Conservation (phyloP, 2,329 filamentous ascomycete genomes). For the Fusarium sp. region DNA sequence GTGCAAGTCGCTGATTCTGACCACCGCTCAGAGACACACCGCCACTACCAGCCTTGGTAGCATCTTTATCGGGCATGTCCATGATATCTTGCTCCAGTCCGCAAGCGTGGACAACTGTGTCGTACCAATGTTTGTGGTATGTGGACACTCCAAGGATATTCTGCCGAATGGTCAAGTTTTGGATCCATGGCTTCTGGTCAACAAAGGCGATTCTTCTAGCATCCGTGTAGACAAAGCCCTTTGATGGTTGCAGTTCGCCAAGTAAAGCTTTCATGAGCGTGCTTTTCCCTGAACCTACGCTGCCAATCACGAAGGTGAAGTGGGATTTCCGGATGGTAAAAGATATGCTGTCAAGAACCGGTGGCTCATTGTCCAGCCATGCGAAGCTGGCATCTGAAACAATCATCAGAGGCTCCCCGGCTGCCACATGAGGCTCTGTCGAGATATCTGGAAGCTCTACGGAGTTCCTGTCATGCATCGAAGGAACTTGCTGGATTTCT, state of each 20-base stretch:
- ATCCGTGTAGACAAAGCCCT: slow-evolving; percentile 14
- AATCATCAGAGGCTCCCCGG: slow-evolving; percentile 11
- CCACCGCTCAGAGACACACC: slow-evolving; percentile 52
- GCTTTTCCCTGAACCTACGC: slow-evolving; percentile 15
- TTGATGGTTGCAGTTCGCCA: slow-evolving; percentile 9
- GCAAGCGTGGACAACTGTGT: slow-evolving; percentile 10
- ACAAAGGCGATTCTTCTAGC: slow-evolving; percentile 16
- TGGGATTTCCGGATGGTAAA: slow-evolving; percentile 15
- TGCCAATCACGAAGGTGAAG: slow-evolving; percentile 17
- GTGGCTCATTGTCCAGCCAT: background rate
- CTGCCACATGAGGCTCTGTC: background rate
- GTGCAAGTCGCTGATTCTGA: slow-evolving; percentile 47
- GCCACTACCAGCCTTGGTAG: slow-evolving; percentile 46
- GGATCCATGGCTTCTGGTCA: slow-evolving; percentile 19
- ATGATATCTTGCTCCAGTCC: slow-evolving; percentile 13
- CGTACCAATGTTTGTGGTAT: slow-evolving; percentile 15
- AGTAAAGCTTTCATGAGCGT: slow-evolving; percentile 19
- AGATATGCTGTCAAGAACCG: slow-evolving; percentile 1
- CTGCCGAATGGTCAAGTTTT: slow-evolving; percentile 17
- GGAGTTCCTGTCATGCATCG: background rate
- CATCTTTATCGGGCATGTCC: slow-evolving; percentile 6
- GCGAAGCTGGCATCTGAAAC: slow-evolving; percentile 9
- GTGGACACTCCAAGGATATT: slow-evolving; percentile 12
- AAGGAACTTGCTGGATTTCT: fast-evolving
- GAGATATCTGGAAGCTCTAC: slow-evolving; percentile 2